Conservation (phyloP, 2,329 filamentous ascomycete genomes). For the Capronia americana region DNA sequence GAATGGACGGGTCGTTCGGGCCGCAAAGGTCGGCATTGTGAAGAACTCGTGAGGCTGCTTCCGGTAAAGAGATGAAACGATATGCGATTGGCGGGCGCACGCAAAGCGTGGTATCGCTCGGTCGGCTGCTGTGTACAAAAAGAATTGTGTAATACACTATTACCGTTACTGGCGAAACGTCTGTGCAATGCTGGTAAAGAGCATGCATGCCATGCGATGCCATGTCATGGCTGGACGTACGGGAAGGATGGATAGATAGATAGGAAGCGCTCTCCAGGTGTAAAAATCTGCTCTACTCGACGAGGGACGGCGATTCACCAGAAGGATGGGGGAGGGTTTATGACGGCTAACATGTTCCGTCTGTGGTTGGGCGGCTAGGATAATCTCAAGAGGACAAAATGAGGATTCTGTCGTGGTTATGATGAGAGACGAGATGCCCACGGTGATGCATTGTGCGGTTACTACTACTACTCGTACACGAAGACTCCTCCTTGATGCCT, state of each 20-base stretch:
- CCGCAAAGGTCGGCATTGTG: constrained; percentile 94
- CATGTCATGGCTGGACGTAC: background rate
- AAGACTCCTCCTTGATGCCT: background rate
- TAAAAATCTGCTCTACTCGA: background rate
- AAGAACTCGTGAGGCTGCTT: constrained; percentile 67
- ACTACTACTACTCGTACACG: background rate
- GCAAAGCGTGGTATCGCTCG: background rate
- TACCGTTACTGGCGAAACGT: background rate
- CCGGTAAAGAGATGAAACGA: background rate
- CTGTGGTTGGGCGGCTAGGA: background rate
- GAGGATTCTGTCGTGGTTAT: background rate
- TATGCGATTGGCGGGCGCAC: background rate
- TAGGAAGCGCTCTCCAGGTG: background rate
- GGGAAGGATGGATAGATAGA: background rate
- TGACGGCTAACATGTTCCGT: constrained; percentile 38
- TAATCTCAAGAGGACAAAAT: background rate
- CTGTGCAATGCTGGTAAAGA: background rate
- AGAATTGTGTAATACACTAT: background rate
- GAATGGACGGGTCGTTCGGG: constrained; percentile 86
- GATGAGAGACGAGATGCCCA: background rate
- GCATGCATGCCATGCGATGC: background rate
- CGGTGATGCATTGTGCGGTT: background rate
- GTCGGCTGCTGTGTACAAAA: background rate
- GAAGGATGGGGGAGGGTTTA: background rate
- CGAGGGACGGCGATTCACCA: background rate